phyloP scores from a whole-genome alignment of 1,284 basidiomycete genomes.

The Cryptococcus wingfieldii region DNA sequence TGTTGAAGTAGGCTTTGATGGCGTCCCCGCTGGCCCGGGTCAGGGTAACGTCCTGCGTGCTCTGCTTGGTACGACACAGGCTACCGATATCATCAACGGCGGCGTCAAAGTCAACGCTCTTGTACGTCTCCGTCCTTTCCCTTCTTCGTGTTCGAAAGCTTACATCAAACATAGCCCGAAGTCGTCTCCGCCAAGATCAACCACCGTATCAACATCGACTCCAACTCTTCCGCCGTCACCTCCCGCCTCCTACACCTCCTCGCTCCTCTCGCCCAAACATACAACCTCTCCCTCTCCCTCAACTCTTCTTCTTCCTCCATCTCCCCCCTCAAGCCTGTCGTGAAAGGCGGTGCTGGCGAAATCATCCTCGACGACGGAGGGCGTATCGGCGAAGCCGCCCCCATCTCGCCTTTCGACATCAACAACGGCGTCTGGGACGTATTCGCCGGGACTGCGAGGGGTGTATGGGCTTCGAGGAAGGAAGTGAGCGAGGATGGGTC shows the following conservation, averaged over 20 bases:
- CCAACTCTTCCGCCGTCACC: slow-evolving; percentile 27
- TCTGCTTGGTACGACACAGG: slow-evolving; percentile 39
- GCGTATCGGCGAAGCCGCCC: slow-evolving; percentile 33
- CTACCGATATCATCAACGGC: slow-evolving; percentile 40
- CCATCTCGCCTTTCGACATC: slow-evolving; percentile 34
- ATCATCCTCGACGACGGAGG: slow-evolving; percentile 5
- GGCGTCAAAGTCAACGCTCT: slow-evolving; percentile 45
- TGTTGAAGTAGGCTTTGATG: slow-evolving; percentile 11
- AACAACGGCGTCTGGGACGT: slow-evolving; percentile 34
- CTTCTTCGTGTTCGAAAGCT: neutral
- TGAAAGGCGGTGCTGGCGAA: neutral
- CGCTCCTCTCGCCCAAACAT: slow-evolving; percentile 25
- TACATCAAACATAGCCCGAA: slow-evolving; percentile 25
- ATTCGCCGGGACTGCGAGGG: slow-evolving; percentile 32
- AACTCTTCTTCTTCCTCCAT: slow-evolving; percentile 15
- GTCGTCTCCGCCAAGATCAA: slow-evolving; percentile 37
- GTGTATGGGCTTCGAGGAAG: slow-evolving; percentile 30
- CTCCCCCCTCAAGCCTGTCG: neutral
- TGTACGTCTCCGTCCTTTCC: slow-evolving; percentile 8
- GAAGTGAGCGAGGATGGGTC: slow-evolving; percentile 16
- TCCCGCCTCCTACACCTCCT: slow-evolving; percentile 27
- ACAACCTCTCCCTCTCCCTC: slow-evolving; percentile 36
- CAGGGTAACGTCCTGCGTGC: slow-evolving; percentile 15
- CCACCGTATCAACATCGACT: slow-evolving; percentile 39
- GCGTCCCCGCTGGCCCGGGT: slow-evolving; percentile 11